phyloP scores from a whole-genome alignment of 768 basidiomycete genomes.

The Suillus subalutaceus region DNA sequence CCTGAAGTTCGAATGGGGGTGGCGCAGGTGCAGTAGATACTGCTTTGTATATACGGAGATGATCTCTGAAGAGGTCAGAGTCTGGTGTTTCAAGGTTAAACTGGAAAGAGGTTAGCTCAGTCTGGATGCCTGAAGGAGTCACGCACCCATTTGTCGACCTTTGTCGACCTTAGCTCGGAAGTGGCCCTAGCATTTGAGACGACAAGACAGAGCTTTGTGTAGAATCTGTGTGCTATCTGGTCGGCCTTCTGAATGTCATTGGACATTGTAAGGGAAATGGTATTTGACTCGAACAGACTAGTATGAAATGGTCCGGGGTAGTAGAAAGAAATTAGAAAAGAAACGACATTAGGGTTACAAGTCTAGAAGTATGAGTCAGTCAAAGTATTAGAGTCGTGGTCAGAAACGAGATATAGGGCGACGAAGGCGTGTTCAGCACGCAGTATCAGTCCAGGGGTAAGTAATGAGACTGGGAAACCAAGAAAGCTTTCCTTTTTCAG shows the following conservation, averaged over 20 bases:
- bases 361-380: conserved; percentile 21
- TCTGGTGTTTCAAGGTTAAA: conserved; percentile 85
- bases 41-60: conserved; percentile 59
- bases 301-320: conserved; percentile 19
- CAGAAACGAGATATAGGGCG: neutral
- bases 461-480: conserved; percentile 10
- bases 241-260: conserved; percentile 70
- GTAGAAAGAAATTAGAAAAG: conserved; percentile 29
- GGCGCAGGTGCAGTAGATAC: conserved; percentile 46
- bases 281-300: conserved; percentile 19
- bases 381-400: conserved; percentile 3
- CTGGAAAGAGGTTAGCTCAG: conserved; percentile 37
- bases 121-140: neutral
- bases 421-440: conserved; percentile 11
- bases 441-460: conserved; percentile 10
- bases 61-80: conserved; percentile 65
- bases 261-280: conserved; percentile 44
- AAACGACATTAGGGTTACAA: conserved; percentile 33
- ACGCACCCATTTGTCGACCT: conserved; percentile 83
- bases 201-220: conserved; percentile 79
- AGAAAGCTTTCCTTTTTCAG: conserved; percentile 8
- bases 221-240: conserved; percentile 84
- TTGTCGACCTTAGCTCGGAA: conserved; percentile 45
- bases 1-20: conserved; percentile 66
- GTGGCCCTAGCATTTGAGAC: conserved; percentile 76